Conservation (phyloP, 169 alveolate species). For the Condylostoma magnum region DNA sequence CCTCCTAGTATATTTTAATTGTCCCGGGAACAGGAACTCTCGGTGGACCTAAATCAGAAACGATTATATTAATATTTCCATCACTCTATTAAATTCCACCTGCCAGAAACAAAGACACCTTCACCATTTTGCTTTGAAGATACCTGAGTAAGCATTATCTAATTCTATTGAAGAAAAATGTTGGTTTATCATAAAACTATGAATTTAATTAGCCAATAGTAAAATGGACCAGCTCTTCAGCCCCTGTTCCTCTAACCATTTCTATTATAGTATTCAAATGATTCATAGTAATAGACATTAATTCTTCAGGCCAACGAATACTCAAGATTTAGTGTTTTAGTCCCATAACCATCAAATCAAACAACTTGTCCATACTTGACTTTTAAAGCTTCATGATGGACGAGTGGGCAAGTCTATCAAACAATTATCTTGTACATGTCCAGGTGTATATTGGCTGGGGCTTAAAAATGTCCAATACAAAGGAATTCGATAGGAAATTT, state of each 20-base stretch:
- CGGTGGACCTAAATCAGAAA: too few relatives aligned
- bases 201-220: conserved; percentile 31
- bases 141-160: conserved; percentile 54
- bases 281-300: conserved; percentile 66
- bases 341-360: conserved; percentile 88
- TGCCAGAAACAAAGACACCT: conserved; percentile 74
- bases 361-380: conserved; percentile 81
- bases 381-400: conserved; percentile 85
- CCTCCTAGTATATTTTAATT: too few relatives aligned
- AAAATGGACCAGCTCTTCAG: conserved; percentile 38
- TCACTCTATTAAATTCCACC: conserved; percentile 62
- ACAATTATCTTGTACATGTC: conserved; percentile 70
- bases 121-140: conserved; percentile 74
- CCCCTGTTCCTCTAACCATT: conserved; percentile 37
- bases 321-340: conserved; percentile 72
- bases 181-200: conserved; percentile 40
- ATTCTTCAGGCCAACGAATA: conserved; percentile 72
- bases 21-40: too few relatives aligned
- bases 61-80: conserved; percentile 59
- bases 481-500: conserved; percentile 69
- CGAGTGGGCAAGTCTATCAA: conserved; percentile 85
- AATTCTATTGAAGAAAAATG: conserved; percentile 59
- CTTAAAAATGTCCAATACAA: conserved; percentile 71
- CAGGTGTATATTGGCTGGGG: conserved; percentile 72
- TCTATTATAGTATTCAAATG: conserved; percentile 50